Conservation (phyloP, 169 alveolate species). For the Cryptosporidium xiaoi region DNA sequence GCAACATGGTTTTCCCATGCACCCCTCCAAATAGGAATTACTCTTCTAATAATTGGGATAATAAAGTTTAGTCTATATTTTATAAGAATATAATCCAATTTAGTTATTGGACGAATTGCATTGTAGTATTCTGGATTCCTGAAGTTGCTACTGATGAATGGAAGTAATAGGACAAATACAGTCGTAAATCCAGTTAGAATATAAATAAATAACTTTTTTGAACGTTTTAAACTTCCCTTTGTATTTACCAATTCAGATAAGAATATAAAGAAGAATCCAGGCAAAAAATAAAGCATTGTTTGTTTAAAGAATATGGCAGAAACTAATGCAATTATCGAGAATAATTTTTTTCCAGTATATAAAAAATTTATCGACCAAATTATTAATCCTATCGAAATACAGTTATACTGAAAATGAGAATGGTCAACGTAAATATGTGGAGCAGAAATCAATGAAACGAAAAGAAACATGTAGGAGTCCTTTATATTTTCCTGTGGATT, state of each 20-base stretch:
- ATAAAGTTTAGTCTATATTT: constrained; percentile 25
- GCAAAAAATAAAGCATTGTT: constrained; percentile 88
- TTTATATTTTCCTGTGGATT: constrained; percentile 19
- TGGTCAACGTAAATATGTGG: constrained; percentile 88
- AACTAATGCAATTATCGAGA: constrained; percentile 30
- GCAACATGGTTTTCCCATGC: constrained; percentile 88
- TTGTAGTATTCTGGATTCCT: constrained; percentile 5
- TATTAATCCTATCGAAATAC: constrained; percentile 88
- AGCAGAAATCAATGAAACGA: constrained; percentile 79
- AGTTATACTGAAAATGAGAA: constrained; percentile 91
- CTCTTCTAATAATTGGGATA: constrained; percentile 77
- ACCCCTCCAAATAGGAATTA: constrained; percentile 90
- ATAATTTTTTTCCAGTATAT: constrained; percentile 31
- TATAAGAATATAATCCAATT: neutral
- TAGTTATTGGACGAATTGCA: neutral
- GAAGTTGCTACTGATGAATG: constrained; percentile 23
- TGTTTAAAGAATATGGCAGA: constrained; percentile 87
- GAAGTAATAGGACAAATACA: constrained; percentile 2
- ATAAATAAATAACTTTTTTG: constrained; percentile 45
- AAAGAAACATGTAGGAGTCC: constrained; percentile 42
- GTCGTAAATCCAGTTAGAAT: neutral
- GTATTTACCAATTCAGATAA: constrained; percentile 48
- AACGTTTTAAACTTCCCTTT: constrained; percentile 15
- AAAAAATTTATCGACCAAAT: constrained; percentile 83
- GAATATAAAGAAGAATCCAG: constrained; percentile 81